Evolutionary conservation across 2,329 filamentous ascomycete genomes (phyloP).

Genomic region (Aspergillus ochraceus): DNA sequence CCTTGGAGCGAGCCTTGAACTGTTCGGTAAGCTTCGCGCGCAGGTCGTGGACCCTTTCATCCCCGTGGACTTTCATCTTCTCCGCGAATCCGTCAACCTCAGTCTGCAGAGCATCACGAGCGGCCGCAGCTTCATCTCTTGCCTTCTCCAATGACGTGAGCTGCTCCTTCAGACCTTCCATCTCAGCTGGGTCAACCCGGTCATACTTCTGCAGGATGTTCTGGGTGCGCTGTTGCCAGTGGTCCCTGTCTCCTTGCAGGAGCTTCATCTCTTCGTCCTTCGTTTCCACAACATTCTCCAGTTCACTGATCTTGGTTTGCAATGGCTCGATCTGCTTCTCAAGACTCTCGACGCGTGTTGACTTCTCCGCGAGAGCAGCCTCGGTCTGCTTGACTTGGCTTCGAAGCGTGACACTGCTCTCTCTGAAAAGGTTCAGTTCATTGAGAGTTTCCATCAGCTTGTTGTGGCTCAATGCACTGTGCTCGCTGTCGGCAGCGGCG

Average conservation of each 20-base stretch:
- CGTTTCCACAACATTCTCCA: constrained; percentile 77
- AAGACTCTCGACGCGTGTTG: constrained; percentile 71
- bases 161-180: constrained; percentile 83
- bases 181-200: constrained; percentile 87
- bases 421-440: constrained; percentile 91
- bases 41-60: constrained; percentile 53
- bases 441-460: constrained; percentile 93
- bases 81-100: constrained; percentile 51
- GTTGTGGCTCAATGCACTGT: constrained; percentile 75
- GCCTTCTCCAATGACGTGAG: constrained; percentile 67
- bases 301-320: constrained; percentile 73
- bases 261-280: constrained; percentile 87
- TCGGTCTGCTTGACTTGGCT: constrained; percentile 81
- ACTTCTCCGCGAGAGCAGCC: constrained; percentile 72
- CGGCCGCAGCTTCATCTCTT: constrained; percentile 62
- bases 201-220: constrained; percentile 96
- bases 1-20: constrained; percentile 58
- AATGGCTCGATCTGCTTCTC: constrained; percentile 76
- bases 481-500: constrained; percentile 69
- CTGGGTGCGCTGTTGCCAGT: constrained; percentile 94
- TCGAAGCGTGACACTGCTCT: constrained; percentile 88
- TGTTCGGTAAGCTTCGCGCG: constrained; percentile 48
- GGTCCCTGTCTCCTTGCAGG: constrained; percentile 85
- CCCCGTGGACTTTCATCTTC: constrained; percentile 43
- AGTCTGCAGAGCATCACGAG: constrained; percentile 52